Evolutionary conservation across 345 rosid genomes (phyloP).

Genomic region (Gossypium mustelinum): DNA sequence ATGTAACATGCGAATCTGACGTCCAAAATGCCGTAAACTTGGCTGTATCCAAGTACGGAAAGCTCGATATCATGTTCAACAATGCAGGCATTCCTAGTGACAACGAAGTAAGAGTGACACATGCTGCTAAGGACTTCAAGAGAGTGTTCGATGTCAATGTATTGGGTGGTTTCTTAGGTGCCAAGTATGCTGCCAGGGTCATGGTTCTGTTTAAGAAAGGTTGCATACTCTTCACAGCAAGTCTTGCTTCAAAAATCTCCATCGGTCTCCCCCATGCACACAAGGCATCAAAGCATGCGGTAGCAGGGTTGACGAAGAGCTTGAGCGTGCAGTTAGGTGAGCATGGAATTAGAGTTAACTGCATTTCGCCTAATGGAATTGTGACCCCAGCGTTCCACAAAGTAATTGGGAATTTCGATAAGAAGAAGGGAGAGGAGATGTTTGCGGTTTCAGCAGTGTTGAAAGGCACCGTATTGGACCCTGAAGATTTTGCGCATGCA

Average conservation of each 20-base stretch:
- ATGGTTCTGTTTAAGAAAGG: constrained; percentile 23
- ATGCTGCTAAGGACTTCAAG: constrained; percentile 14
- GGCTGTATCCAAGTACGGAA: constrained; percentile 16
- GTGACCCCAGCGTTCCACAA: background rate
- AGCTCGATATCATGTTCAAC: constrained; percentile 35
- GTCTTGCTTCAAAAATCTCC: constrained; percentile 2
- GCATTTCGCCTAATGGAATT: background rate
- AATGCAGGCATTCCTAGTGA: constrained; percentile 6
- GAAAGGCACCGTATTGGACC: constrained; percentile 41
- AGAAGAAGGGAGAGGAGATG: constrained; percentile 8
- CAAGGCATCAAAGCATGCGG: constrained; percentile 24
- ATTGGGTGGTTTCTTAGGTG: constrained; percentile 25
- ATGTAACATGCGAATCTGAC: constrained; percentile 22
- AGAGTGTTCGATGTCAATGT: constrained; percentile 13
- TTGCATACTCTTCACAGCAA: constrained; percentile 21
- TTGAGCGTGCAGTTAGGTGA: background rate
- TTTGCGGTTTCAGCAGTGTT: constrained; percentile 21
- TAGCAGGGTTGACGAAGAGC: background rate
- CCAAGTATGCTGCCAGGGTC: constrained; percentile 28
- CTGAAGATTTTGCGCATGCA: constrained; percentile 47
- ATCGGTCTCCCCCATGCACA: constrained; percentile 13
- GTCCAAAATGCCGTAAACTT: constrained; percentile 19
- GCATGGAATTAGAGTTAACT: background rate
- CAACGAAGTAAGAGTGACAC: background rate
- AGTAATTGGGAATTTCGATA: background rate